Evolutionary conservation across 164 flowering plant species (phyloP).

Genomic region (Vitis cinerea): DNA sequence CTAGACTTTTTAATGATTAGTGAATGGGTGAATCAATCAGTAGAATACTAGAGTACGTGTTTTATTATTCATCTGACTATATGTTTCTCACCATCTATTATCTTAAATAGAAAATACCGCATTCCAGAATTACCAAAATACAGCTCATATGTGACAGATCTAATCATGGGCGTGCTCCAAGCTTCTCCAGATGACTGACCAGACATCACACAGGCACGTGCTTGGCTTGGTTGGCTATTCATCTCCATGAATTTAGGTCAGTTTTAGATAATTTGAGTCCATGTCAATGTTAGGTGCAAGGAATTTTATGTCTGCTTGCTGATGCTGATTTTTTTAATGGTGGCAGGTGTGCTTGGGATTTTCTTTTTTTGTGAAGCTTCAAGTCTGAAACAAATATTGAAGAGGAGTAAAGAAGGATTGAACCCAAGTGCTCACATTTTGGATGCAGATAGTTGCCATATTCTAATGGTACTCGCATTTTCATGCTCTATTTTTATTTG

Average conservation of each 20-base stretch:
- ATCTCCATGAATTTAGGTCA: slow-evolving; percentile 93
- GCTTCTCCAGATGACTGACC: slow-evolving; percentile 92
- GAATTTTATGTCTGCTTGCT: slow-evolving; percentile 20
- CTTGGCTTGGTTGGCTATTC: slow-evolving; percentile 97
- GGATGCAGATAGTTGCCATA: neutral
- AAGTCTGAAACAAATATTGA: no score
- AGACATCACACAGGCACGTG: slow-evolving; percentile 99
- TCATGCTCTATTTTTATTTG: no score
- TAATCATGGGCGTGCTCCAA: slow-evolving; percentile 90
- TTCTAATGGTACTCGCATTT: no score
- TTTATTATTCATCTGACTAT: no score
- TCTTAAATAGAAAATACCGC: no score
- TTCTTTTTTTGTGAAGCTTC: slow-evolving; percentile 4
- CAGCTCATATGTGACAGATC: slow-evolving; percentile 56
- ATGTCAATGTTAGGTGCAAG: slow-evolving; percentile 33
- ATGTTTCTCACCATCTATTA: no score
- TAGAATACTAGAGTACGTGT: no score
- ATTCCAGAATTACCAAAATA: slow-evolving; percentile 90
- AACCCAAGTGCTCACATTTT: no score
- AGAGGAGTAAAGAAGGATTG: no score
- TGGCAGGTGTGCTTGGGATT: slow-evolving; percentile 78
- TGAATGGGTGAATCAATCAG: no score
- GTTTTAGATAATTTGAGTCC: slow-evolving; percentile 66
- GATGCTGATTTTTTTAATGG: neutral
- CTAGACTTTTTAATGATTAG: no score